A percentile compares a stretch with the other conserved stretches of the same genome.
Evolutionary conservation across 208 protist genomes (phyloP).

Genomic region (Trypanosomatidae sp.): DNA sequence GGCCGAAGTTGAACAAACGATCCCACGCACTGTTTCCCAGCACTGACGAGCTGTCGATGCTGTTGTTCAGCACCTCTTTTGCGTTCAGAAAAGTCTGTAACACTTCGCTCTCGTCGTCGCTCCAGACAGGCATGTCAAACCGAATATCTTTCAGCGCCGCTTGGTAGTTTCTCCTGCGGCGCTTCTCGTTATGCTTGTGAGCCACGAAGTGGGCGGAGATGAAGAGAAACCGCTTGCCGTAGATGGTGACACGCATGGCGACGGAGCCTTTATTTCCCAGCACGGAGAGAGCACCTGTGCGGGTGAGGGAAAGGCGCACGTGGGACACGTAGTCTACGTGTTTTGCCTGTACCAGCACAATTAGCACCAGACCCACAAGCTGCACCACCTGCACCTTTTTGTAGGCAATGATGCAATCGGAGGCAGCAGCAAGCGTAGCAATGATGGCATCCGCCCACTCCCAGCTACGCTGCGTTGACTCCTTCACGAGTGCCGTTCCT

Average conservation of each 20-base stretch:
- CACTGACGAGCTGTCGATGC: slow-evolving; percentile 18
- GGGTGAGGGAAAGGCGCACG: slow-evolving; percentile 67
- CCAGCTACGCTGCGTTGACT: slow-evolving; percentile 59
- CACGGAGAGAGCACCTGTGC: slow-evolving; percentile 70
- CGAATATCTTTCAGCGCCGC: slow-evolving; percentile 62
- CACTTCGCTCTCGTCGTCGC: slow-evolving; percentile 79
- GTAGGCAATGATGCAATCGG: slow-evolving; percentile 48
- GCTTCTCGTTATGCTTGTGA: slow-evolving; percentile 85
- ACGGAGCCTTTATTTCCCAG: slow-evolving; percentile 94
- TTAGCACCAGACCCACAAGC: slow-evolving; percentile 77
- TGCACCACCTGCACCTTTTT: slow-evolving; percentile 66
- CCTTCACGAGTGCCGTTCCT: slow-evolving; percentile 63
- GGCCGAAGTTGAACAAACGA: slow-evolving; percentile 37
- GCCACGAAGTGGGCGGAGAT: slow-evolving; percentile 90
- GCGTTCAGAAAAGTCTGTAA: slow-evolving; percentile 61
- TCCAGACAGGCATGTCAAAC: slow-evolving; percentile 54
- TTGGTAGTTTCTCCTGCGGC: slow-evolving; percentile 75
- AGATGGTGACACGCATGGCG: slow-evolving; percentile 79
- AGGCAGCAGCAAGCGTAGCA: slow-evolving; percentile 41
- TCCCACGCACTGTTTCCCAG: slow-evolving; percentile 38
- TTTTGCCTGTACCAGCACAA: slow-evolving; percentile 56
- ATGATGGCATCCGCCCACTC: slow-evolving; percentile 73
- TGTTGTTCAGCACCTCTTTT: slow-evolving; percentile 2
- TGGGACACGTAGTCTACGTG: slow-evolving; percentile 70
- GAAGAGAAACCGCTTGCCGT: slow-evolving; percentile 89